phyloP scores from a whole-genome alignment of 1,284 basidiomycete species.

The Ustilago sp. region DNA sequence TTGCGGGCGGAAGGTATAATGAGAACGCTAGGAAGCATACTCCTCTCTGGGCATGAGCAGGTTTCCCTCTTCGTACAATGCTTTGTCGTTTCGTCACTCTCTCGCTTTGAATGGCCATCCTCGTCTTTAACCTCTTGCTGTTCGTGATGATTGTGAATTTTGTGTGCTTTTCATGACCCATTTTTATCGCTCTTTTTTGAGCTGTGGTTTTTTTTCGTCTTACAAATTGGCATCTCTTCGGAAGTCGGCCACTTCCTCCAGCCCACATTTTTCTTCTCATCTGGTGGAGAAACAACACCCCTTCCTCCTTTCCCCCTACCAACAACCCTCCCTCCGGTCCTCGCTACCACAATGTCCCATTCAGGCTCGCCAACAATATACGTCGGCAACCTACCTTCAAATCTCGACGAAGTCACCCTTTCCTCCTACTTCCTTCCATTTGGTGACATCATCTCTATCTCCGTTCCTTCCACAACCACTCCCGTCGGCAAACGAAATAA shows the following conservation, averaged over 20 bases:
- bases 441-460: constrained; percentile 51
- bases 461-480: constrained; percentile 27
- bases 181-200: background rate
- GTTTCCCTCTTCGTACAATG: background rate
- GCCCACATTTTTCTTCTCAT: background rate
- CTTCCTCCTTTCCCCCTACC: background rate
- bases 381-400: constrained; percentile 34
- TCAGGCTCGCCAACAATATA: constrained; percentile 22
- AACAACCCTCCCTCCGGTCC: background rate
- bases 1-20: constrained; percentile 42
- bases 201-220: background rate
- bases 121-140: background rate
- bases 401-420: constrained; percentile 30
- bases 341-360: background rate
- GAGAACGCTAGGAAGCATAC: constrained; percentile 19
- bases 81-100: background rate
- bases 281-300: background rate
- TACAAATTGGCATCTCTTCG: background rate
- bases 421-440: constrained; percentile 36
- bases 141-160: background rate
- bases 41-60: constrained; percentile 31
- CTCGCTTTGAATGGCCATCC: background rate
- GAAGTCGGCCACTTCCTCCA: constrained; percentile 2
- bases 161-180: constrained; percentile 8
- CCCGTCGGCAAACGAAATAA: constrained; percentile 20